Percentiles rank a stretch among this genome's conserved stretches.
Conservation (phyloP, 306 rosid genomes). For the Ceratonia siliqua region DNA sequence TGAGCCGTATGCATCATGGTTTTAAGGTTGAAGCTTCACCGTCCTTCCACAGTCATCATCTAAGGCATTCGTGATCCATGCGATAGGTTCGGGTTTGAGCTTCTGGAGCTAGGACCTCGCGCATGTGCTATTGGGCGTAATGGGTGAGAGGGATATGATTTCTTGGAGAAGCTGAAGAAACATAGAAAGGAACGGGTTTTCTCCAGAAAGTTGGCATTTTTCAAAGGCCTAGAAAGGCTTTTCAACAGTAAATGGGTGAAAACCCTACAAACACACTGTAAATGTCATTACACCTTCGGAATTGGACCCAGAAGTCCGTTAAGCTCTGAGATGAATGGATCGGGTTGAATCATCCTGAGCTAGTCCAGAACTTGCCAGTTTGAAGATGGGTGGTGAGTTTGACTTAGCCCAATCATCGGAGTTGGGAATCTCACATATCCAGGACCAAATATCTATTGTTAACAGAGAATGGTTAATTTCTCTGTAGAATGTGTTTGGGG, state of each 20-base stretch:
- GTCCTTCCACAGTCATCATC: no score
- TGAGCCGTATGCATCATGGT: no score
- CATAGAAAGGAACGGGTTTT: constrained; percentile 80
- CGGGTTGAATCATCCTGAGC: constrained; percentile 33
- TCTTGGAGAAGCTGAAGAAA: constrained; percentile 89
- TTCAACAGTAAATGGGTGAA: constrained; percentile 37
- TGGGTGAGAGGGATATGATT: constrained; percentile 73
- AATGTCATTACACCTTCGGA: constrained; percentile 53
- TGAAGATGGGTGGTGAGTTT: constrained; percentile 43
- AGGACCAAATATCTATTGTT: constrained; percentile 79
- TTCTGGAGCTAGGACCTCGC: constrained; percentile 80
- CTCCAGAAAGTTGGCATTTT: constrained; percentile 55
- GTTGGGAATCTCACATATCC: constrained; percentile 79
- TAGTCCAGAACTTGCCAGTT: constrained; percentile 54
- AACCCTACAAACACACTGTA: constrained; percentile 61
- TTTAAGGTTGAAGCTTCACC: no score
- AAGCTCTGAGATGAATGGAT: constrained; percentile 61
- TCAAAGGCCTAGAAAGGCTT: constrained; percentile 78
- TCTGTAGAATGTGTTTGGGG: background rate
- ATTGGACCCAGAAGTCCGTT: constrained; percentile 53
- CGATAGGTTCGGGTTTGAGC: constrained; percentile 73
- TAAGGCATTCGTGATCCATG: no score
- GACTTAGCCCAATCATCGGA: constrained; percentile 54
- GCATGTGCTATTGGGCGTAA: constrained; percentile 68
- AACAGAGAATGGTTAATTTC: background rate